Base-by-base conservation (phyloP, 805 yeast species). In the Wickerhamomyces canadensis region DNA sequence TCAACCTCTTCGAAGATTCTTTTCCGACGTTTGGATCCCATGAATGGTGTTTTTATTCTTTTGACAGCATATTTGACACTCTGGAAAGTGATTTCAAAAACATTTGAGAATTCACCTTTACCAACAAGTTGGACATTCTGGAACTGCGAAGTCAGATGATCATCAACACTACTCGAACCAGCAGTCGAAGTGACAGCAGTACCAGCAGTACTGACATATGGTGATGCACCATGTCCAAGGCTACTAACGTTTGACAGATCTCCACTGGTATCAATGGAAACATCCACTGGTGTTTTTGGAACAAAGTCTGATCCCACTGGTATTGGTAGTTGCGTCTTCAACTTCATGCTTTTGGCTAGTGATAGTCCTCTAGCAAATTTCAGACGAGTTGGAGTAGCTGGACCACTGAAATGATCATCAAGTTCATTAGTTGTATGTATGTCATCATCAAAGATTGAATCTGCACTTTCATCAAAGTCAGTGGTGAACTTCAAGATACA, bases 41-140 rank as follows among this genome's bases (percentile, higher is more conserved):
- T 44, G 24, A 78, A 61, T 22, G 80, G 82, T 35, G 77, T 74
- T 52, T 83, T 86, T 19, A 93, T 78, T 41, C 95, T 71, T 60
- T 93, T 93, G 36, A 93, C 93, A 0, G 98, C 98, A 58, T 79
- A 87, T 51, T 57, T 78, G 33, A 73, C 71, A 36, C 70, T 68
- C 42, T 79, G 78, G 52, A 78, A 83, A 13, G 77, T 69, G 30
- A 91, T 91, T 44, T 84, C 84, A 59, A 78, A 93, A 14, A 94
- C 98, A 17, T 77, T 68, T 3, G 96, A 87, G 53, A 93, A 93
- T 58, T 87, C 95, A 18, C 98, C 98, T 25, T 74, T 67, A 3
- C 96, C 96, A 17, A 91, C 64, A 31, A 80, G 62, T 31, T 71
- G 69, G 31, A 91, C 89, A 44, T 81, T 78, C 17, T 80, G 53